Evolutionary conservation across 2,329 filamentous ascomycete species (phyloP).

Genomic region (Aspergillus niger): DNA sequence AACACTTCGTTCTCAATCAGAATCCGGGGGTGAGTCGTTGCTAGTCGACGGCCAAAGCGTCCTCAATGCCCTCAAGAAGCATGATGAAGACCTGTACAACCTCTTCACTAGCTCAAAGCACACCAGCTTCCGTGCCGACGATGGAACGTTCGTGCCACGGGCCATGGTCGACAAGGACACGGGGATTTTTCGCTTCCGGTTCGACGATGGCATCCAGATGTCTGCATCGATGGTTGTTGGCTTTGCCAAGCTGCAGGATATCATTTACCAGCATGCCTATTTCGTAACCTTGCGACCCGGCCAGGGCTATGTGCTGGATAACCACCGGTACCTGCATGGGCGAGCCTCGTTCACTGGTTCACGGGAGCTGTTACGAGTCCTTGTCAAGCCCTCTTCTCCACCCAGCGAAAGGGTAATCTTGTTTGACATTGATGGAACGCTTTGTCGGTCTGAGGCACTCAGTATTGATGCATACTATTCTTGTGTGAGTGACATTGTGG

Average conservation of each 20-base stretch:
- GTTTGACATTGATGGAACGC: slow-evolving; percentile 19
- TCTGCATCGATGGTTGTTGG: slow-evolving; percentile 11
- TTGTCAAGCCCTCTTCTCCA: slow-evolving; percentile 8
- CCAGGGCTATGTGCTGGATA: slow-evolving; percentile 17
- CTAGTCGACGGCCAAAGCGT: slow-evolving; percentile 12
- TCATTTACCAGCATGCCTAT: slow-evolving; percentile 14
- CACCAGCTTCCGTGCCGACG: slow-evolving; percentile 13
- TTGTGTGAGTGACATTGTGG: slow-evolving; percentile 14
- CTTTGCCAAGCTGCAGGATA: slow-evolving; percentile 8
- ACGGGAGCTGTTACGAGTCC: slow-evolving; percentile 14
- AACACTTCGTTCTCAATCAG: slow-evolving; percentile 11
- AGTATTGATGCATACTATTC: slow-evolving; percentile 19
- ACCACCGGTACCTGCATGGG: slow-evolving; percentile 18
- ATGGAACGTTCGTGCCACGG: slow-evolving; percentile 16
- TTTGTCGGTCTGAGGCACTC: slow-evolving; percentile 18
- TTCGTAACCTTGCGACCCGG: slow-evolving; percentile 10
- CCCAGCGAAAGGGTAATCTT: slow-evolving; percentile 7
- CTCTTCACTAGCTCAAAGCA: slow-evolving; percentile 14
- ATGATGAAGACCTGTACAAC: slow-evolving; percentile 11
- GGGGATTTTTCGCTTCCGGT: slow-evolving; percentile 17
- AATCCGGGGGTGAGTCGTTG: slow-evolving; percentile 13
- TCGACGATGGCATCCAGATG: slow-evolving; percentile 17
- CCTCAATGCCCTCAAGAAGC: slow-evolving; percentile 10
- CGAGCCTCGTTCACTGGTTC: slow-evolving; percentile 15
- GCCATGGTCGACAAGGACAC: slow-evolving; percentile 10